A percentile compares a stretch with the other conserved stretches of the same genome.
phyloP scores from a whole-genome alignment of 305 asterid species.

The Plantago lanceolata region DNA sequence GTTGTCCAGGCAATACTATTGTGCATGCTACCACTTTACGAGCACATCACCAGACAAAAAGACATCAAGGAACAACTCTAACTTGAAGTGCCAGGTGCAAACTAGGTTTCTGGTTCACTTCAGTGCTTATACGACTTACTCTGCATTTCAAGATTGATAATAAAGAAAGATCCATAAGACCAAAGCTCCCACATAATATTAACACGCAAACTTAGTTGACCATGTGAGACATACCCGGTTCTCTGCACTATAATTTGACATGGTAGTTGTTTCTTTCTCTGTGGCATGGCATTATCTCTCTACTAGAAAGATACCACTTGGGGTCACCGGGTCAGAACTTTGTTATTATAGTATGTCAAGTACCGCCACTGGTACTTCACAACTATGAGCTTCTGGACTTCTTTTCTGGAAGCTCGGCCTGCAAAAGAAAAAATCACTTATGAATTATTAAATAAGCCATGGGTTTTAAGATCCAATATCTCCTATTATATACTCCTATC shows the following conservation, averaged over 20 bases:
- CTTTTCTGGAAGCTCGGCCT: slow-evolving; percentile 37
- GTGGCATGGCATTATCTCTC: not conserved
- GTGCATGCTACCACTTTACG: not conserved
- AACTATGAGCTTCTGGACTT: slow-evolving; percentile 11
- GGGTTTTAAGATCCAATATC: slow-evolving; percentile 10
- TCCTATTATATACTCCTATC: not conserved
- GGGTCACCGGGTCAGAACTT: slow-evolving; percentile 13
- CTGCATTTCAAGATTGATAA: not conserved
- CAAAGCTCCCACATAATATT: not conserved
- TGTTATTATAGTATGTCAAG: not conserved
- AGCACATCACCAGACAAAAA: not conserved
- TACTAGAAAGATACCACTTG: slow-evolving; percentile 15
- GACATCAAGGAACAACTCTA: not conserved
- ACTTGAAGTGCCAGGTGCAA: not conserved
- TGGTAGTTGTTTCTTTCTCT: not conserved
- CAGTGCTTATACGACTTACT: too few relatives aligned
- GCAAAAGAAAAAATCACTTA: slow-evolving; percentile 23
- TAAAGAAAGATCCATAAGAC: not conserved
- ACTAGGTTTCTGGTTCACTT: not conserved
- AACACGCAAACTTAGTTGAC: not conserved
- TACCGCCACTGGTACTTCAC: slow-evolving; percentile 22
- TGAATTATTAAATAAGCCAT: slow-evolving; percentile 13
- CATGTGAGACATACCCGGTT: not conserved
- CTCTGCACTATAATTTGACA: too few relatives aligned
- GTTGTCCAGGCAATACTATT: not conserved